A percentile compares a stretch with the other conserved stretches of the same genome.
Evolutionary conservation across 495 filamentous ascomycete species (phyloP).

Genomic region (Astrothelium macrocarpum): DNA sequence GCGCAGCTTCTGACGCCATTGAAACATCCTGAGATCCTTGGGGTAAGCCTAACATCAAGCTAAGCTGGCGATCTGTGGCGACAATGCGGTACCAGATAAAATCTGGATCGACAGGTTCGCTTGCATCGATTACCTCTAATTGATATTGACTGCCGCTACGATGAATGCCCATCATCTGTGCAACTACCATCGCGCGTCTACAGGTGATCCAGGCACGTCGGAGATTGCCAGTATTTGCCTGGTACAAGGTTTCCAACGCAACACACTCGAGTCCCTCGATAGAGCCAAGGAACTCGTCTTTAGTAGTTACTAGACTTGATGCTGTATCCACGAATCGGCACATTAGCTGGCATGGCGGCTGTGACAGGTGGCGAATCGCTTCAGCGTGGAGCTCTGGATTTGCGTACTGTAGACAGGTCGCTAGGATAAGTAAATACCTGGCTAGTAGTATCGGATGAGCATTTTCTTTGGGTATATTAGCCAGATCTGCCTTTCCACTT

Average conservation of each 20-base stretch:
- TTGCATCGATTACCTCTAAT: background rate
- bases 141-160: constrained; percentile 12
- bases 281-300: constrained; percentile 15
- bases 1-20: constrained; percentile 9
- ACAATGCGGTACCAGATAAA: background rate
- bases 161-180: constrained; percentile 40
- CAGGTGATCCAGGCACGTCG: constrained; percentile 13
- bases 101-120: background rate
- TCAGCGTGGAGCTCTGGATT: constrained; percentile 11
- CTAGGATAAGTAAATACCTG: background rate
- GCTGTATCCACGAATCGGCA: constrained; percentile 8
- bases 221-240: constrained; percentile 13
- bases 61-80: constrained; percentile 9
- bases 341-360: constrained; percentile 15
- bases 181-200: constrained; percentile 22
- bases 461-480: background rate
- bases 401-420: background rate
- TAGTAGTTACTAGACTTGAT: constrained; percentile 9
- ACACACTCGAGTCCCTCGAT: constrained; percentile 16
- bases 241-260: constrained; percentile 11
- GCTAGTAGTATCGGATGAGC: background rate
- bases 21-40: constrained; percentile 15
- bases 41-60: constrained; percentile 16
- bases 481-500: background rate
- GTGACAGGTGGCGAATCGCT: constrained; percentile 5